Percentiles rank a stretch among this genome's conserved stretches.
Conservation (phyloP, 495 filamentous ascomycete genomes). For the Pseudomonodictys pantanalensis region DNA sequence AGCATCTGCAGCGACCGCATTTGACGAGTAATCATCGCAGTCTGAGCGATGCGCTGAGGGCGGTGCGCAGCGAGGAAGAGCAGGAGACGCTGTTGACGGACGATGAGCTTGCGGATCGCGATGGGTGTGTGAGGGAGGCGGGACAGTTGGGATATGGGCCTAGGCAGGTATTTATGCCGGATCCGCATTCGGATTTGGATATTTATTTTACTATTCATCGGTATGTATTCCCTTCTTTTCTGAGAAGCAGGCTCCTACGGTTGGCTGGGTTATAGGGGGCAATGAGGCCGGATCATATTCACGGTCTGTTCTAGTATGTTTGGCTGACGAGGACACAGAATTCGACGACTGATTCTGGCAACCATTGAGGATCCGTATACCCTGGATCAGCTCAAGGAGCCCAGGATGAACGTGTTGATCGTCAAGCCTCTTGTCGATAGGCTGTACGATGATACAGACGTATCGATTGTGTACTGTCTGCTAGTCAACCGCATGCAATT, state of each 20-base stretch:
- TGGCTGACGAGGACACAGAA: slow-evolving; percentile 13
- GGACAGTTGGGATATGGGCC: slow-evolving; percentile 3
- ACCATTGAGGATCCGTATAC: slow-evolving; percentile 59
- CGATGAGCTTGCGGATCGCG: slow-evolving; percentile 38
- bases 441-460: slow-evolving; percentile 64
- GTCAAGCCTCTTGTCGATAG: slow-evolving; percentile 68
- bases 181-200: slow-evolving; percentile 37
- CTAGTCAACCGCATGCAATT: slow-evolving; percentile 71
- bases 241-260: too few species aligned
- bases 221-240: too few species aligned
- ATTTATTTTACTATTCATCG: slow-evolving; percentile 42
- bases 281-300: too few species aligned
- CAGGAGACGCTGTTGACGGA: slow-evolving; percentile 41
- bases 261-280: too few species aligned
- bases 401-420: slow-evolving; percentile 67
- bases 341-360: slow-evolving; percentile 41
- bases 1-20: slow-evolving; percentile 26
- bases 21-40: slow-evolving; percentile 28
- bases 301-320: too few species aligned
- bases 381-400: slow-evolving; percentile 63
- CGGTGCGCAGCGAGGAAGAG: slow-evolving; percentile 38
- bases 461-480: slow-evolving; percentile 68
- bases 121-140: slow-evolving; percentile 36
- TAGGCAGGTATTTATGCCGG: slow-evolving; percentile 30
- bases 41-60: slow-evolving; percentile 39